Conservation (phyloP, 73 alveolate species). For the Paramecium sexaurelia region DNA sequence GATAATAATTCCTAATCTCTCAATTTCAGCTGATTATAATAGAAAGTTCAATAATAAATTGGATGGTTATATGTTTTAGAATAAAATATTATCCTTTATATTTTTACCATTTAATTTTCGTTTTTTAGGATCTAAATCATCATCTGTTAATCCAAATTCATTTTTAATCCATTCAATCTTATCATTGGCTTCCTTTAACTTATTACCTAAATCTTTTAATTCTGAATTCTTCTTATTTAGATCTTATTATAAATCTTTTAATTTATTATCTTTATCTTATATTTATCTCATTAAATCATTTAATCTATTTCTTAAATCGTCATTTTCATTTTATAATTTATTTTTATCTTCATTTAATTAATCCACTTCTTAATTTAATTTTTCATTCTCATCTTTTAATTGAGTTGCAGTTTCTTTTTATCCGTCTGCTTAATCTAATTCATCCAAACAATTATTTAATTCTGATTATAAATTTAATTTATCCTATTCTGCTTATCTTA, state of each 20-base stretch:
- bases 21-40: conserved; percentile 22
- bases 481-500: conserved; percentile 39
- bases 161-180: conserved; percentile 44
- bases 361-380: background rate
- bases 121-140: conserved; percentile 51
- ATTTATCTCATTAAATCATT: conserved; percentile 17
- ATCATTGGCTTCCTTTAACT: conserved; percentile 39
- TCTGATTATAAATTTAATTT: background rate
- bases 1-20: background rate
- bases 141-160: conserved; percentile 52
- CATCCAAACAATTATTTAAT: conserved; percentile 21
- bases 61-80: background rate
- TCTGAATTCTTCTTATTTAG: background rate
- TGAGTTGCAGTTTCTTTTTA: background rate
- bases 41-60: conserved; percentile 5
- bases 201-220: background rate
- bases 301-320: background rate
- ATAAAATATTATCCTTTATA: background rate
- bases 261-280: conserved; percentile 14
- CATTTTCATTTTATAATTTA: conserved; percentile 15
- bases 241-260: background rate
- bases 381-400: background rate
- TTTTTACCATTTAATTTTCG: background rate
- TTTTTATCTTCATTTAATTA: conserved; percentile 13
- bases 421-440: conserved; percentile 23